Base-by-base conservation (phyloP, 108 stramenopile genomes). In the Conticribra weissflogii region DNA sequence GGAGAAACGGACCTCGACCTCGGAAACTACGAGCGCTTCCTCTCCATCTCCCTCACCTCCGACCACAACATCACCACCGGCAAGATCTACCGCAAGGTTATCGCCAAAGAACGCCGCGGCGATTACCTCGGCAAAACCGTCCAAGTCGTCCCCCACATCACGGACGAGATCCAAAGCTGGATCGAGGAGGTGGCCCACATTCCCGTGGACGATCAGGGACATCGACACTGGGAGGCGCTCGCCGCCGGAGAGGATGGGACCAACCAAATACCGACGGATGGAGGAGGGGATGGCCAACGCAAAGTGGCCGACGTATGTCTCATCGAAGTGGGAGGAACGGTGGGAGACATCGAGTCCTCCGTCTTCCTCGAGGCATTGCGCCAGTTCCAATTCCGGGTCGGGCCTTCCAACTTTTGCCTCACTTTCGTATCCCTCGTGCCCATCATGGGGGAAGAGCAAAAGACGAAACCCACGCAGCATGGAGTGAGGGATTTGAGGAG, bases 401-500 rank as follows among this genome's bases (percentile, higher is more conserved):
- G 97, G 15, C 67, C 83, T 14, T 93, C 97, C 55, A 96, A 98
- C 76, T 95, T 98, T 59, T 88, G 91, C 59, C 75, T 99, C 30
- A 96, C 96, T 22, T 98, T 98, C 76, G 99, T 99, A 3, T 90
- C 88, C 5, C 83, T 99, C 15, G 97, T 99, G 29, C 99, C 99
- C 17, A 89, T 97, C 34, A 83, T 99, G 74, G 92, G 94, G 8
- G 98, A 96, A 34, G 99, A 99, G 79, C 98, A 98, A 91, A 99
- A 99, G 85, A 98, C 99, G 14, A 99, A 99, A 79, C 99, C 99
- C 17, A 99, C 99, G 21, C 99, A 99, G 71, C 96, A 98, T 82
- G 96, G 97, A 8, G 97, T 99, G 58, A 88, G 95, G 52, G 98
- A 99, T 83, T 87, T 99, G 68, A 68, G 97, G 25, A 83, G 83